These are phyloP conservation scores for Xylaria sp. DNA, from an alignment of 2,329 filamentous ascomycete species.

Conservation along the genomic window DNA sequence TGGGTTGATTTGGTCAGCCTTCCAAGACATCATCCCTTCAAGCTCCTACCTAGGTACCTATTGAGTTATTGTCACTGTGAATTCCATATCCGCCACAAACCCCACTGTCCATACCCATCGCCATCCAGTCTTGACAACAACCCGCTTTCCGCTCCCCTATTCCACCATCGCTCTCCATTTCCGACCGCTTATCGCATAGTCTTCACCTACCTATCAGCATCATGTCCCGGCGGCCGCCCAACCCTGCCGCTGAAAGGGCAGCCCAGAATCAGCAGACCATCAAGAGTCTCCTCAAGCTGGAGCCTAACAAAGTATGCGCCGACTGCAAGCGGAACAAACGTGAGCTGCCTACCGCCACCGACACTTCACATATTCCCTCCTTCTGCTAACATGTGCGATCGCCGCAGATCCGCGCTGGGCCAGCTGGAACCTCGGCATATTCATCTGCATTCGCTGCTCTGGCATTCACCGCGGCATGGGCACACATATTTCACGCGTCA, in stretches of 20 bases:
- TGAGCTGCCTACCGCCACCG: slow-evolving; percentile 57
- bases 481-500: slow-evolving; percentile 97
- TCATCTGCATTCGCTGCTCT: slow-evolving; percentile 97
- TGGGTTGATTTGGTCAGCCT: slow-evolving; percentile 17
- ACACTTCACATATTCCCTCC: not conserved
- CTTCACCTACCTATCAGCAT: not conserved
- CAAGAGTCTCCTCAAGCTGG: slow-evolving; percentile 93
- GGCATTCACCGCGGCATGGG: slow-evolving; percentile 99
- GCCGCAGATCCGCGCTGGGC: slow-evolving; percentile 92
- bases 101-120: slow-evolving; percentile 19
- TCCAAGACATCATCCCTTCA: slow-evolving; percentile 33
- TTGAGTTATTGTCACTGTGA: not conserved
- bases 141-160: slow-evolving; percentile 16
- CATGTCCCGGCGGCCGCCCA: slow-evolving; percentile 83
- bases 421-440: slow-evolving; percentile 97
- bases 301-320: slow-evolving; percentile 94
- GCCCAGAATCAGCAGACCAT: slow-evolving; percentile 94
- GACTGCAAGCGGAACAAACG: slow-evolving; percentile 99
- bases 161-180: slow-evolving; percentile 1
- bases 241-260: slow-evolving; percentile 85
- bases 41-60: too few relatives aligned
- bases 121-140: slow-evolving; percentile 10
- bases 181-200: slow-evolving; percentile 1
- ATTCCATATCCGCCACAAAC: slow-evolving; percentile 23
- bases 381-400: slow-evolving; percentile 13